Evolutionary conservation across 2,329 filamentous ascomycete genomes (phyloP).

Genomic region (Xenoacremonium recifei): DNA sequence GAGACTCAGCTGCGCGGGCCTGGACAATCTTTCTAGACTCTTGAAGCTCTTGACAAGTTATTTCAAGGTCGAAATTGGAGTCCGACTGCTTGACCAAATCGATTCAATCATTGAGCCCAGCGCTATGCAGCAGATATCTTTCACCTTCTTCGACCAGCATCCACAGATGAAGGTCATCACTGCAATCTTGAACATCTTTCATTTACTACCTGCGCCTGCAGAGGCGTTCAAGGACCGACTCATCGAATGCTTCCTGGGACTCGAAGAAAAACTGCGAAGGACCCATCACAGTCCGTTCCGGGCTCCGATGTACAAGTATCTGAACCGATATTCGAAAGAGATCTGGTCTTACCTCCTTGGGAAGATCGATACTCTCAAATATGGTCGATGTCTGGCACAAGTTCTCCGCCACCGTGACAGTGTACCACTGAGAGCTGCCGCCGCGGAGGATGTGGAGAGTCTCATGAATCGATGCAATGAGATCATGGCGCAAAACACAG

Average conservation of each 20-base stretch:
- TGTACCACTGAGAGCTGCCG: slow-evolving; percentile 68
- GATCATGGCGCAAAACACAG: slow-evolving; percentile 62
- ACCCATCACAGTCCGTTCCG: slow-evolving; percentile 93
- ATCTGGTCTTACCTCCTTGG: slow-evolving; percentile 78
- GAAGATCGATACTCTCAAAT: slow-evolving; percentile 79
- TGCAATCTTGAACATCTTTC: slow-evolving; percentile 94
- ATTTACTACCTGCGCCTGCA: slow-evolving; percentile 87
- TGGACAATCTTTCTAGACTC: slow-evolving; percentile 87
- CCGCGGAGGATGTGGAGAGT: slow-evolving; percentile 69
- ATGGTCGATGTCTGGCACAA: slow-evolving; percentile 89
- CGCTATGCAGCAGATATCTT: slow-evolving; percentile 84
- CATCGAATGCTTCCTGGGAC: slow-evolving; percentile 83
- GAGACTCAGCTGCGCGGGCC: slow-evolving; percentile 79
- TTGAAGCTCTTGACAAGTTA: slow-evolving; percentile 93
- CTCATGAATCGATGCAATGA: slow-evolving; percentile 69
- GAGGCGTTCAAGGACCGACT: slow-evolving; percentile 88
- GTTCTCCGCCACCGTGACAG: slow-evolving; percentile 76
- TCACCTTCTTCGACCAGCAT: slow-evolving; percentile 91
- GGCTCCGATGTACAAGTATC: slow-evolving; percentile 83
- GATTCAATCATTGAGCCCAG: slow-evolving; percentile 82
- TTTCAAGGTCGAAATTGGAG: slow-evolving; percentile 98
- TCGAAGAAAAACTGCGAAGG: slow-evolving; percentile 80
- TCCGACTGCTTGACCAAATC: slow-evolving; percentile 89
- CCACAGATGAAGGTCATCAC: slow-evolving; percentile 91
- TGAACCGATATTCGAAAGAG: slow-evolving; percentile 90